Evolutionary conservation across 495 filamentous ascomycete species (phyloP), one percentile per base, ranked within the genome.

Genomic region (Penicillium canescens): DNA sequence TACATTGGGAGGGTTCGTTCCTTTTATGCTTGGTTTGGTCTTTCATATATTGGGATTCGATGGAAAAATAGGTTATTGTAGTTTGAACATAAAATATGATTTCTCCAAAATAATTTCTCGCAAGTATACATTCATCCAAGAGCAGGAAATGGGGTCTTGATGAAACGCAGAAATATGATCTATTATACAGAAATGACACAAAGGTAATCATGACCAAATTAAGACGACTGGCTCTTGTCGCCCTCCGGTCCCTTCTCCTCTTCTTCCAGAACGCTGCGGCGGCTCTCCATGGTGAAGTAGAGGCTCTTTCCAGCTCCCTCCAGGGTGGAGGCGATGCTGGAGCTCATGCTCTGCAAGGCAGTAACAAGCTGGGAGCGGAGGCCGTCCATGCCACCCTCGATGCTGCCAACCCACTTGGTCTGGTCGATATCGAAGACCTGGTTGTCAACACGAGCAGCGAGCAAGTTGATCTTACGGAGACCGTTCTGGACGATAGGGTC

Each of bases 361-460:
- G 66, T 71, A 24, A 96, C 85, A 56, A 99, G 76, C 77, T 95
- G 87, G 26, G 83, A 88, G 52, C 92, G 81, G 58, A 98, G 76
- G 16, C 86, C 86, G 26, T 93, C 90, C 52, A 96, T 65, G 10
- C 92, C 92, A 46, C 87, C 87, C 60, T 87, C 79, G 63, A 98
- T 89, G n/a, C 83, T 80, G 38, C 88, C 90, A 46, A 98, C 83
- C 89, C 90, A 94, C 66, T 85, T 87, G 50, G 89, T 76, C 56
- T 89, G 86, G 14, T 86, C 85, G 26, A 79, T 63, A 72, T 98
- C 95, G 61, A 98, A 90, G 40, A 91, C 87, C 72, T 82, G 83
- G 54, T 87, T 88, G 59, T 88, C 85, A 21, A 96, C 82, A 49
- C 94, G 80, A 14, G 92, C 92, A 50, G 90, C 95, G 39, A 98